A percentile compares a stretch with the other conserved stretches of the same genome.
Conservation (phyloP, 768 basidiomycete species). For the Sarcodon aspratus region DNA sequence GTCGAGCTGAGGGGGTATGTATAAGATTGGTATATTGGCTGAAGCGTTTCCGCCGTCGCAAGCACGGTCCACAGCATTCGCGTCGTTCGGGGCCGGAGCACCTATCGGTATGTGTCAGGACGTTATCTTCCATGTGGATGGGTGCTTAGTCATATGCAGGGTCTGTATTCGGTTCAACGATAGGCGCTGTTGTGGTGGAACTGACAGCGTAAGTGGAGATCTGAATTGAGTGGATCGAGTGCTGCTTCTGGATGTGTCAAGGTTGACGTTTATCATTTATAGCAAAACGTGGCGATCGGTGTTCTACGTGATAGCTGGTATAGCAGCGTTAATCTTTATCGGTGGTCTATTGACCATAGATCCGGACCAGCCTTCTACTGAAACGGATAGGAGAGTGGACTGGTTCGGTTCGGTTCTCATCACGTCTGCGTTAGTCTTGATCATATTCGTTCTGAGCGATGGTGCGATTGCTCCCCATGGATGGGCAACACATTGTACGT, state of each 20-base stretch:
- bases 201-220: not conserved
- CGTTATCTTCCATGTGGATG: not conserved
- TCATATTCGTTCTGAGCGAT: not conserved
- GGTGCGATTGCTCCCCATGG: not conserved
- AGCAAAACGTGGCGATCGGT: not conserved
- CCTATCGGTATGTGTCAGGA: not conserved
- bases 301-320: not conserved
- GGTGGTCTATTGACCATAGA: not conserved
- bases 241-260: not conserved
- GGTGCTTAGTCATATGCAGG: not conserved
- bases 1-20: not conserved
- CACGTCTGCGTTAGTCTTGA: not conserved
- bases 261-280: not conserved
- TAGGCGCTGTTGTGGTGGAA: not conserved
- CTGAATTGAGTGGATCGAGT: not conserved
- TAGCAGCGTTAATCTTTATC: not conserved
- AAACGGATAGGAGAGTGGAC: not conserved
- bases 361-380: not conserved
- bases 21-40: not conserved
- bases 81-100: not conserved
- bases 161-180: not conserved
- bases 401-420: not conserved
- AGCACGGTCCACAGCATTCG: not conserved
- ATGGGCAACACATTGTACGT: not conserved
- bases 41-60: not conserved